Conservation (phyloP, 2,329 filamentous ascomycete genomes). For the Kalmusia sp. region DNA sequence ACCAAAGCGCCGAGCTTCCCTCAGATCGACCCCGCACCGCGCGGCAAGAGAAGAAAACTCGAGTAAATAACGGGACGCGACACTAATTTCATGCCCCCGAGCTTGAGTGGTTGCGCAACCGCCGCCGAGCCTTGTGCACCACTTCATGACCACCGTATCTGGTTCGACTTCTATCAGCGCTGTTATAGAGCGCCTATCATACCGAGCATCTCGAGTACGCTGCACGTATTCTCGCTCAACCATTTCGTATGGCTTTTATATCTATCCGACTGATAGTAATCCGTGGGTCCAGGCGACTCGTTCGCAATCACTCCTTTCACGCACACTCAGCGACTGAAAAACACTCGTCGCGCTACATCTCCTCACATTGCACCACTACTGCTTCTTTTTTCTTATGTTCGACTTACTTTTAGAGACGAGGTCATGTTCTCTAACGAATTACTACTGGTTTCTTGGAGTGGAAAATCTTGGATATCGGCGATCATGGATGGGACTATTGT, state of each 20-base stretch:
- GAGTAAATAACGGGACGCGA: slow-evolving; percentile 48
- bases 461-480: slow-evolving; percentile 31
- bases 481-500: slow-evolving; percentile 13
- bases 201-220: slow-evolving; percentile 14
- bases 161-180: slow-evolving; percentile 26
- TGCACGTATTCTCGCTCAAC: slow-evolving; percentile 20
- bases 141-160: slow-evolving; percentile 22
- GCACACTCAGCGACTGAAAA: slow-evolving; percentile 10
- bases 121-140: slow-evolving; percentile 20
- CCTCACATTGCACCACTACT: slow-evolving; percentile 9
- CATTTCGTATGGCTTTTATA: slow-evolving; percentile 8
- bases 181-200: slow-evolving; percentile 24
- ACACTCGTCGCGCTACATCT: slow-evolving; percentile 5
- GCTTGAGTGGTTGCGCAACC: slow-evolving; percentile 33
- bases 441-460: slow-evolving; percentile 29
- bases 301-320: slow-evolving; percentile 32
- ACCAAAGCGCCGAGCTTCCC: slow-evolving; percentile 50
- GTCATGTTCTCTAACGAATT: slow-evolving; percentile 36
- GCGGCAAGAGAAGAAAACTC: slow-evolving; percentile 87
- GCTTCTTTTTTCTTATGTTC: slow-evolving; percentile 30
- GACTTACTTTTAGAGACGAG: slow-evolving; percentile 32
- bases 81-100: slow-evolving; percentile 26
- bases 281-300: slow-evolving; percentile 46
- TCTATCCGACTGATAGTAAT: slow-evolving; percentile 26
- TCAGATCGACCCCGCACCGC: slow-evolving; percentile 87